phyloP scores from a whole-genome alignment of 768 basidiomycete species.

The Termitomyces sp. region DNA sequence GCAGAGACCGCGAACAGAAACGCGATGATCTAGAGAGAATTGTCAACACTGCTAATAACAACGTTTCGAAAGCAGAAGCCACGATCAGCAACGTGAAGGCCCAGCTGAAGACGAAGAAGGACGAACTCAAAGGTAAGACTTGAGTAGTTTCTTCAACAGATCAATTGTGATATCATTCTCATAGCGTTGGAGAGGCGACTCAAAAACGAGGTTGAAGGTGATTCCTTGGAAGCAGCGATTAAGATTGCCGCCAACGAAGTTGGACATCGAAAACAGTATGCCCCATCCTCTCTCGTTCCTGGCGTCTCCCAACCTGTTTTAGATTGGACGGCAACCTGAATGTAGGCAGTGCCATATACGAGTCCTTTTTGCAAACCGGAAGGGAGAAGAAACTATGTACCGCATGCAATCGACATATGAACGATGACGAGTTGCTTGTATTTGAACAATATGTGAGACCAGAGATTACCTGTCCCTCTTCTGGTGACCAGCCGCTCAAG shows the following conservation, averaged over 20 bases:
- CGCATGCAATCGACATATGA: slow-evolving; percentile 71
- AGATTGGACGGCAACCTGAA: slow-evolving; percentile 26
- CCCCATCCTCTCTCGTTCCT: not conserved
- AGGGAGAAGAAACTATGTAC: slow-evolving; percentile 66
- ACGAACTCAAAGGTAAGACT: slow-evolving; percentile 58
- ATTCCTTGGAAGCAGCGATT: slow-evolving; percentile 44
- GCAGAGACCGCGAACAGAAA: slow-evolving; percentile 69
- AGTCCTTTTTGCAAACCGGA: slow-evolving; percentile 52
- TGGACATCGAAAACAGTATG: slow-evolving; percentile 40
- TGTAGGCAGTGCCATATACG: slow-evolving; percentile 42
- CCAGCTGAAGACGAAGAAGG: slow-evolving; percentile 58
- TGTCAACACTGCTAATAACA: slow-evolving; percentile 45
- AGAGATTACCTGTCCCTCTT: slow-evolving; percentile 23
- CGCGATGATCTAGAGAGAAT: slow-evolving; percentile 44
- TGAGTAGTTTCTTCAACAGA: not conserved
- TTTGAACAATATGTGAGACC: slow-evolving; percentile 71
- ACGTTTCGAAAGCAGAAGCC: slow-evolving; percentile 62
- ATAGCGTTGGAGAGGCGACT: slow-evolving; percentile 47
- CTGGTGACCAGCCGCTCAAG: not conserved
- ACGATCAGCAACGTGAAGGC: slow-evolving; percentile 55
- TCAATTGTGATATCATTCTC: not conserved
- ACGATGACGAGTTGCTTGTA: slow-evolving; percentile 41
- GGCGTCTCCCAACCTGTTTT: not conserved
- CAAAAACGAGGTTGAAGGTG: slow-evolving; percentile 30
- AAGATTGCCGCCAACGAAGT: slow-evolving; percentile 42